These are phyloP conservation scores for Metschnikowia orientalis DNA, from an alignment of 805 yeast genomes.

Conservation along the genomic window DNA sequence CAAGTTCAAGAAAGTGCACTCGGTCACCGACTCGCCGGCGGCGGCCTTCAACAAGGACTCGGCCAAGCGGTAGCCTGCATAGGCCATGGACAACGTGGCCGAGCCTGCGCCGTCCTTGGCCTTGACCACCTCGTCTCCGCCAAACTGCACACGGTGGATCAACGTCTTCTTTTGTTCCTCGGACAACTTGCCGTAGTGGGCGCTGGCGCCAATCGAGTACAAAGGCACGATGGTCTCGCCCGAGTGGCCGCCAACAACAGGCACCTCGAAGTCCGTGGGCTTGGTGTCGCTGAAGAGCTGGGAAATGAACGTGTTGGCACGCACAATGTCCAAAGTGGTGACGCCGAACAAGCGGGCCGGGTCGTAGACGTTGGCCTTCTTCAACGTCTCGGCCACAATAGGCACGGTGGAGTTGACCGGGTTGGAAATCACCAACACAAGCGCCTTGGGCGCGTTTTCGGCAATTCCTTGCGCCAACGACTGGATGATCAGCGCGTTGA, in stretches of 20 bases:
- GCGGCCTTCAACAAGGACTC: conserved; percentile 42
- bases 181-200: conserved; percentile 33
- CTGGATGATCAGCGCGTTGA: conserved; percentile 76
- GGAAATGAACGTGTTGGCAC: conserved; percentile 79
- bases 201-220: conserved; percentile 46
- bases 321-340: conserved; percentile 80
- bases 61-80: conserved; percentile 82
- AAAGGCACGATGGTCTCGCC: conserved; percentile 93
- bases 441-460: conserved; percentile 64
- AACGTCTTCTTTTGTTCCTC: conserved; percentile 33
- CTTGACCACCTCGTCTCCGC: conserved; percentile 95
- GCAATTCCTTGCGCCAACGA: conserved; percentile 75
- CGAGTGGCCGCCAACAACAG: conserved; percentile 92
- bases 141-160: conserved; percentile 47
- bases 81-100: conserved; percentile 94
- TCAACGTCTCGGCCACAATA: conserved; percentile 75
- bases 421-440: conserved; percentile 79
- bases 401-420: conserved; percentile 95
- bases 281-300: conserved; percentile 43
- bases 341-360: conserved; percentile 80
- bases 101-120: conserved; percentile 95
- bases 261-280: conserved; percentile 54
- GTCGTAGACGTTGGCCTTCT: conserved; percentile 61
- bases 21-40: conserved; percentile 28
- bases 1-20: conserved; percentile 50